Evolutionary conservation across 495 filamentous ascomycete species (phyloP).

Genomic region (Penicillium argentinense): DNA sequence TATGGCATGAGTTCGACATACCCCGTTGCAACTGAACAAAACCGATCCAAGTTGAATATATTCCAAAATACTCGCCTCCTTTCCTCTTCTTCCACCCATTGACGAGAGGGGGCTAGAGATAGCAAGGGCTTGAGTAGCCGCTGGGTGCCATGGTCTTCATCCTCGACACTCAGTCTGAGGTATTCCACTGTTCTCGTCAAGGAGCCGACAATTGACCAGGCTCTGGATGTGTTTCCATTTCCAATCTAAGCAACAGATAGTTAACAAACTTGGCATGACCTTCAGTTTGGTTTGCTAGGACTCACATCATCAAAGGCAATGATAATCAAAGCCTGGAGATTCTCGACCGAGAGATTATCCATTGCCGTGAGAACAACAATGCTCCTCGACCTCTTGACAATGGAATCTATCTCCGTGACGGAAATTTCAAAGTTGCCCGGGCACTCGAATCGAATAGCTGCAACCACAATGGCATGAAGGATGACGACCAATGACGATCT

Average conservation of each 20-base stretch:
- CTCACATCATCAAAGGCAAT: constrained; percentile 34
- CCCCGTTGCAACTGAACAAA: constrained; percentile 30
- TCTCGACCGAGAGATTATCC: constrained; percentile 37
- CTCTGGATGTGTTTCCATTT: constrained; percentile 6
- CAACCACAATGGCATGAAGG: constrained; percentile 13
- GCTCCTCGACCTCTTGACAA: constrained; percentile 2
- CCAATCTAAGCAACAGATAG: constrained; percentile 9
- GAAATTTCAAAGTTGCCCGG: neutral
- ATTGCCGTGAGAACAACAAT: constrained; percentile 33
- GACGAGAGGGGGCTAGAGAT: constrained; percentile 34
- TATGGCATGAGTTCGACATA: neutral
- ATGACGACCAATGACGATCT: constrained; percentile 1
- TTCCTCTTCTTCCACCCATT: constrained; percentile 53
- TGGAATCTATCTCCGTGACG: neutral
- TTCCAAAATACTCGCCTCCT: constrained; percentile 54
- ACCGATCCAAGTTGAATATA: constrained; percentile 50
- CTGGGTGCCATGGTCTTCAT: constrained; percentile 17
- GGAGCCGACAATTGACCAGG: constrained; percentile 32
- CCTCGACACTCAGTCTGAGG: constrained; percentile 35
- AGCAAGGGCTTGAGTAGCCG: constrained; percentile 25
- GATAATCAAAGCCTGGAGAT: constrained; percentile 39
- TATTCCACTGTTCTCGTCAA: constrained; percentile 40
- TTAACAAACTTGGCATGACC: too few species aligned
- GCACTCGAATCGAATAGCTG: neutral
- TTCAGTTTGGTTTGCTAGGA: neutral